phyloP scores from a whole-genome alignment of 164 flowering plant genomes.

The Tetrastigma voinierianum region DNA sequence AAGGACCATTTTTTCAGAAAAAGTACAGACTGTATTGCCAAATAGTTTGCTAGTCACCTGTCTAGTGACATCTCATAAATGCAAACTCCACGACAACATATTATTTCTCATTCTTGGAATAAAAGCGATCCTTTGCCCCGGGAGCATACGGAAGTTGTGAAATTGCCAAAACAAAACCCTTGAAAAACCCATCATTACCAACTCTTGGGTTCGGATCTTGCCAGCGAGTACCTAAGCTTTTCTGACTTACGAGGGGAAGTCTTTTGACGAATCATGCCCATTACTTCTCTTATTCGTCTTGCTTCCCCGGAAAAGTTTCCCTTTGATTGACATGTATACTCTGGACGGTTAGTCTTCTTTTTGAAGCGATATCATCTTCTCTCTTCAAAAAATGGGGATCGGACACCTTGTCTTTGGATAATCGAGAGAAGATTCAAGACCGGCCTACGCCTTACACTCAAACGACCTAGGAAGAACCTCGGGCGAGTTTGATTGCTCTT shows the following conservation, averaged over 20 bases:
- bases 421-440: slow-evolving; percentile 34
- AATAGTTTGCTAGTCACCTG: slow-evolving; percentile 37
- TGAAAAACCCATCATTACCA: slow-evolving; percentile 61
- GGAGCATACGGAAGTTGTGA: slow-evolving; percentile 92
- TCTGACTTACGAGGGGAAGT: slow-evolving; percentile 68
- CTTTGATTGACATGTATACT: slow-evolving; percentile 38
- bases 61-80: slow-evolving; percentile 82
- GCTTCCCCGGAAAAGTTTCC: slow-evolving; percentile 42
- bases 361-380: slow-evolving; percentile 24
- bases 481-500: slow-evolving; percentile 43
- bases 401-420: slow-evolving; percentile 24
- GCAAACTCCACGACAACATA: slow-evolving; percentile 95
- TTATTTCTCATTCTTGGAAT: slow-evolving; percentile 93
- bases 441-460: slow-evolving; percentile 22
- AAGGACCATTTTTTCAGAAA: no score
- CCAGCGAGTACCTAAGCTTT: slow-evolving; percentile 52
- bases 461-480: slow-evolving; percentile 42
- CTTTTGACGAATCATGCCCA: slow-evolving; percentile 51
- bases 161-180: slow-evolving; percentile 93
- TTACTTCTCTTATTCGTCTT: slow-evolving; percentile 52
- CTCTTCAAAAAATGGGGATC: slow-evolving; percentile 26
- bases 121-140: slow-evolving; percentile 93
- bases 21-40: background rate
- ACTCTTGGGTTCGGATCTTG: slow-evolving; percentile 84
- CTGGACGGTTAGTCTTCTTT: slow-evolving; percentile 30